Percentiles rank a stretch among this genome's conserved stretches.
Evolutionary conservation across 129 eudicot genomes (phyloP).

Genomic region (Arctium lappa): DNA sequence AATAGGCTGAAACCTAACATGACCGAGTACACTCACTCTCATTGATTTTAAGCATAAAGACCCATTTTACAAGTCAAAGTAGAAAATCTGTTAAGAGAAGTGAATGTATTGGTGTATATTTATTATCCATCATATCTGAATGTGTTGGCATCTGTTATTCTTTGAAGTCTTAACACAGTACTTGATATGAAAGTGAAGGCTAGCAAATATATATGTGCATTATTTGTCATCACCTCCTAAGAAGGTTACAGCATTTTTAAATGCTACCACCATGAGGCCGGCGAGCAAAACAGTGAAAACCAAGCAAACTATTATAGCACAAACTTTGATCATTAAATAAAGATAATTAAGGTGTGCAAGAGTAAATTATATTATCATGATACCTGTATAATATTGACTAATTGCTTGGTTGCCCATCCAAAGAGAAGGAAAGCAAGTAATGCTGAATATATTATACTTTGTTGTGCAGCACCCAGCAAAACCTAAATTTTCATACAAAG

Average conservation of each 20-base stretch:
- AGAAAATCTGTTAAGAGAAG: neutral
- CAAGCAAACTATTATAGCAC: neutral
- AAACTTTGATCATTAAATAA: neutral
- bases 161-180: neutral
- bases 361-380: neutral
- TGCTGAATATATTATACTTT: constrained; percentile 38
- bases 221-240: neutral
- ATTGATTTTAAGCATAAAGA: neutral
- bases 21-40: neutral
- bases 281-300: neutral
- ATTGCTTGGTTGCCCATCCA: constrained; percentile 89
- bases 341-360: constrained; percentile 15
- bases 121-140: neutral
- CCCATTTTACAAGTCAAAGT: neutral
- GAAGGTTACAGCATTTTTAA: constrained; percentile 2
- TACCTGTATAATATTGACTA: constrained; percentile 93
- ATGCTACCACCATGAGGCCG: neutral
- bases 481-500: constrained; percentile 38
- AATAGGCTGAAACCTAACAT: too few relatives aligned
- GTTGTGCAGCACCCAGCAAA: constrained; percentile 37
- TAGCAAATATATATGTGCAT: neutral
- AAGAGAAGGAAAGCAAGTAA: constrained; percentile 59
- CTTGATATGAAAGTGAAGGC: neutral
- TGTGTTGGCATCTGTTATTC: neutral
- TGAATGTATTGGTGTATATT: neutral